Base-by-base conservation (phyloP, 2,329 filamentous ascomycete genomes). In the Alternaria sp. region DNA sequence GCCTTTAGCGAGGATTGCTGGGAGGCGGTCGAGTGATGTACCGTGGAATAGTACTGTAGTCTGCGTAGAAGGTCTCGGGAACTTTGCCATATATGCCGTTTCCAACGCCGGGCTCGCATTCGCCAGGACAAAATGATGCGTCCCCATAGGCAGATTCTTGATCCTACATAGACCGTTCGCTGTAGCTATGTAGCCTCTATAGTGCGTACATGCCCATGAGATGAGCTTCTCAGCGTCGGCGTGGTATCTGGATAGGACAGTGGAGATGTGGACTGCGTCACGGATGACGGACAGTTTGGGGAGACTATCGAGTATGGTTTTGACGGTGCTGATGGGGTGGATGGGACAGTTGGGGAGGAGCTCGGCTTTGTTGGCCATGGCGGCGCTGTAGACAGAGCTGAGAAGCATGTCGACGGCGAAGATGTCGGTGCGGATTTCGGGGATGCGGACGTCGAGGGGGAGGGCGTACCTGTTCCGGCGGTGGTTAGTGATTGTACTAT, bases 91-190 rank as follows among this genome's bases (percentile, higher is more conserved):
- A 46, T 74, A 79, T 0, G 43, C 36, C 12, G 17, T 57, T 65
- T 79, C 77, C 4, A 75, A 63, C 26, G 47, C 61, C 3, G 77
- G 75, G 51, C 57, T 67, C 1, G 71, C 72, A 56, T 73, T 77
- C 4, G 74, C 71, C 3, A 79, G 68, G 9, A 79, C 54, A 50
- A 79, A 79, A 59, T 79, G 77, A 56, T 75, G 75, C 1, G 72
- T 71, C 11, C 75, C 73, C 6, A 51, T 45, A 1, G 75, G 69
- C 19, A 79, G 53, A 5, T 69, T 70, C 3, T 75, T 76, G 13
- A 79, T 73, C 23, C 67, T 70, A 47, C 71, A 65, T 2, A 67
- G 51, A 1, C 73, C 73, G 3, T 63, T 67, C 17, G 77, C 73
- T 7, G 72, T 71, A 3, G 72, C 63, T 13, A 79, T 54, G 49